Conservation (phyloP, 192 early-diverging fungal genomes). For the Endogone sp. region DNA sequence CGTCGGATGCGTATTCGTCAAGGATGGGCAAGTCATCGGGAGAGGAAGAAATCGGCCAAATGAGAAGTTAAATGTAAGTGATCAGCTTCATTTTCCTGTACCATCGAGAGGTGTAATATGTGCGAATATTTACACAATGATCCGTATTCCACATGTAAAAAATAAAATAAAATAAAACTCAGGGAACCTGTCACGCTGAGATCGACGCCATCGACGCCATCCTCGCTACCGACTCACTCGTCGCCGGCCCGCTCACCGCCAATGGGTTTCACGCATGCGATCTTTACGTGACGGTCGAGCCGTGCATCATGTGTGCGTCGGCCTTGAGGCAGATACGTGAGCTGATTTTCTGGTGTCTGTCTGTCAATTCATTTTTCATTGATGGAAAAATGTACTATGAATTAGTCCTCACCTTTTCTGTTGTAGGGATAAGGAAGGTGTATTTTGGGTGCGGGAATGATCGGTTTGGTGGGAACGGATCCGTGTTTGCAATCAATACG, state of each 20-base stretch:
- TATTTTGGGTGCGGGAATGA: slow-evolving; percentile 93
- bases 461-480: slow-evolving; percentile 95
- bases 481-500: slow-evolving; percentile 71
- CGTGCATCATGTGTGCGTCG: slow-evolving; percentile 97
- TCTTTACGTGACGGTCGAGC: slow-evolving; percentile 97
- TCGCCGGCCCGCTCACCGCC: too few species aligned
- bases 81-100: too few species aligned
- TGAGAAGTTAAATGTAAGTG: slow-evolving; percentile 74
- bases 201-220: slow-evolving; percentile 89
- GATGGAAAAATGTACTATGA: too few species aligned
- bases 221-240: slow-evolving; percentile 26
- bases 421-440: slow-evolving; percentile 68
- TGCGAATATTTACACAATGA: too few species aligned
- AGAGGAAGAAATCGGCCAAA: slow-evolving; percentile 88
- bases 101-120: too few species aligned
- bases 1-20: slow-evolving; percentile 93
- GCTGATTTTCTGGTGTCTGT: neutral
- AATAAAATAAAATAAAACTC: too few species aligned
- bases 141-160: neutral
- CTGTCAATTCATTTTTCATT: too few species aligned
- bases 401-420: too few species aligned
- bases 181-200: slow-evolving; percentile 96
- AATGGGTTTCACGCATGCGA: slow-evolving; percentile 49
- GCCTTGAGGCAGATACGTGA: slow-evolving; percentile 77
- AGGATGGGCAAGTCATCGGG: slow-evolving; percentile 62